Conservation (phyloP, 2,329 filamentous ascomycete genomes). For the Penicillium sp. region DNA sequence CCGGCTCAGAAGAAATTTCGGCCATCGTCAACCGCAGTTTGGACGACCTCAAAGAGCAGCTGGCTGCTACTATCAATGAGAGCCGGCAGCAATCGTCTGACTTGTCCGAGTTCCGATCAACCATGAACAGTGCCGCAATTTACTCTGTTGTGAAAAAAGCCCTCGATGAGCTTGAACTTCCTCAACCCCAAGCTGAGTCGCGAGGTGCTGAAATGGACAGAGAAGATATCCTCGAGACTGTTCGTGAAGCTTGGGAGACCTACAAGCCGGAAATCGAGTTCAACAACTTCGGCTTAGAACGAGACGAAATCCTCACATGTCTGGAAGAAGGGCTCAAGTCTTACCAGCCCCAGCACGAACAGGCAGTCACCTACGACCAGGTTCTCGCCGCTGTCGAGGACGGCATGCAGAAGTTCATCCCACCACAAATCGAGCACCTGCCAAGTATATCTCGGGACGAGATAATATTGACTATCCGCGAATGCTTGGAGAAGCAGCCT, state of each 20-base stretch:
- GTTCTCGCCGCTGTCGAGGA: slow-evolving; percentile 83
- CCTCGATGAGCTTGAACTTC: slow-evolving; percentile 55
- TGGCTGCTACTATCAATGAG: slow-evolving; percentile 75
- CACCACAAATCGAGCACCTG: slow-evolving; percentile 69
- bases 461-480: slow-evolving; percentile 76
- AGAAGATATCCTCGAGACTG: slow-evolving; percentile 81
- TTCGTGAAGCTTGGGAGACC: slow-evolving; percentile 87
- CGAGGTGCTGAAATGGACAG: slow-evolving; percentile 59
- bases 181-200: slow-evolving; percentile 57
- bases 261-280: slow-evolving; percentile 93
- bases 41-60: slow-evolving; percentile 76
- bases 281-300: slow-evolving; percentile 83
- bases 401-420: slow-evolving; percentile 75
- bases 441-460: slow-evolving; percentile 74
- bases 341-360: slow-evolving; percentile 56
- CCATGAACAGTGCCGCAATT: slow-evolving; percentile 77
- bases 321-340: slow-evolving; percentile 81
- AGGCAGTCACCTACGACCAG: slow-evolving; percentile 73
- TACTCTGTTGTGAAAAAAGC: slow-evolving; percentile 81
- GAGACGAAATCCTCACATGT: slow-evolving; percentile 84
- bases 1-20: slow-evolving; percentile 68
- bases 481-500: slow-evolving; percentile 76
- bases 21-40: slow-evolving; percentile 78
- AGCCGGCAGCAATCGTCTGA: slow-evolving; percentile 67
- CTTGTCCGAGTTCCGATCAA: slow-evolving; percentile 60